These are phyloP conservation scores for Cutaneotrichosporon spelunceum DNA, from an alignment of 1,284 basidiomycete species.

Conservation along the genomic window DNA sequence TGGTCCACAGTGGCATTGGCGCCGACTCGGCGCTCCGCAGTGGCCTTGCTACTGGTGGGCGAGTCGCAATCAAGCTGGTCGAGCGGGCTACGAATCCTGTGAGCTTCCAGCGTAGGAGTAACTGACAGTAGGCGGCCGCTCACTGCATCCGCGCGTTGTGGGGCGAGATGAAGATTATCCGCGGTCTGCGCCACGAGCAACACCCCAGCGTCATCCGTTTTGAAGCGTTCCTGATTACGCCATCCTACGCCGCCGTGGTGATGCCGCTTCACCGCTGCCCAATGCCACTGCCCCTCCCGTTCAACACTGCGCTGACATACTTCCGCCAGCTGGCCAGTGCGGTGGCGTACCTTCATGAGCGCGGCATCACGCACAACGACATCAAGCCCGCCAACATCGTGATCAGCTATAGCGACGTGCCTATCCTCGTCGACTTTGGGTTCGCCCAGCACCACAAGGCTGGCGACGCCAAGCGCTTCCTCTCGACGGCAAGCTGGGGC, in stretches of 20 bases:
- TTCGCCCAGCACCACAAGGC: slow-evolving; percentile 64
- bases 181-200: slow-evolving; percentile 70
- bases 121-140: slow-evolving; percentile 11
- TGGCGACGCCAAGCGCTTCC: slow-evolving; percentile 60
- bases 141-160: slow-evolving; percentile 75
- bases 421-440: slow-evolving; percentile 86
- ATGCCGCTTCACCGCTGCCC: slow-evolving; percentile 62
- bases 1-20: slow-evolving; percentile 24
- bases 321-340: slow-evolving; percentile 80
- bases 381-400: slow-evolving; percentile 95
- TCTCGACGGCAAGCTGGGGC: slow-evolving; percentile 77
- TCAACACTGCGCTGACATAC: slow-evolving; percentile 72
- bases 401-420: slow-evolving; percentile 66
- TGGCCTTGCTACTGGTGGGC: slow-evolving; percentile 45
- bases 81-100: slow-evolving; percentile 67
- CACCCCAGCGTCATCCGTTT: slow-evolving; percentile 89
- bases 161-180: slow-evolving; percentile 93
- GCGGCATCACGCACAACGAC: slow-evolving; percentile 88
- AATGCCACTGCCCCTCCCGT: slow-evolving; percentile 77
- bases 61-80: slow-evolving; percentile 84
- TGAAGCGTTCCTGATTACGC: slow-evolving; percentile 87
- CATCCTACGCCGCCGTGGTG: slow-evolving; percentile 71
- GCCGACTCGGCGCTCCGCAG: slow-evolving; percentile 28
- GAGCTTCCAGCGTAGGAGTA: slow-evolving; percentile 17
- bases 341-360: slow-evolving; percentile 78